Percentiles rank a stretch among this genome's conserved stretches.
Conservation (phyloP, 371 early-diverging fungal species). For the Zopfochytrium polystomum region DNA sequence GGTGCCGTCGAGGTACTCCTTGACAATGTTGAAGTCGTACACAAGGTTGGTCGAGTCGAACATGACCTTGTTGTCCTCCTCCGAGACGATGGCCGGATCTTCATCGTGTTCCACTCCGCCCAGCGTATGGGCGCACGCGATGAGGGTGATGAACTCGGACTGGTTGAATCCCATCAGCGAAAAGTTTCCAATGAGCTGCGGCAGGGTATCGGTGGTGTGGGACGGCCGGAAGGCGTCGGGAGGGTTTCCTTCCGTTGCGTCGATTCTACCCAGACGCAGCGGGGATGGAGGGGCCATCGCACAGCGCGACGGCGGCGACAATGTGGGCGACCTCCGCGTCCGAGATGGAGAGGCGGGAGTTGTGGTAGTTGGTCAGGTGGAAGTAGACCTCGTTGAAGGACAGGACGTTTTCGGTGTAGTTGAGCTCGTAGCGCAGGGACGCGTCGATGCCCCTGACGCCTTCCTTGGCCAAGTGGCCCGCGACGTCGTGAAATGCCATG, state of each 20-base stretch:
- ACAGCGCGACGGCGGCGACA: background rate
- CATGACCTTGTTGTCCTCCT: background rate
- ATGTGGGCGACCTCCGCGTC: background rate
- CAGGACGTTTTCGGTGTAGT: background rate
- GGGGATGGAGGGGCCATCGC: constrained; percentile 5
- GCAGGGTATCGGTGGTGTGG: background rate
- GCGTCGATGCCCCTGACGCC: constrained; percentile 3
- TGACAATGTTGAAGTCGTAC: constrained; percentile 3
- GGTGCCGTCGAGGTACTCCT: background rate
- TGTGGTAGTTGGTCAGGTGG: background rate
- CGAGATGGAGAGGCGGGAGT: background rate
- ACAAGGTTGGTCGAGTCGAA: constrained; percentile 8
- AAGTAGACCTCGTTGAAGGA: constrained; percentile 1
- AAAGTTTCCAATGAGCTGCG: constrained; percentile 2
- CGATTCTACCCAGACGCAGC: constrained; percentile 1
- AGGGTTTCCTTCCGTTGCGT: constrained; percentile 3
- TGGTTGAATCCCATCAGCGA: constrained; percentile 3
- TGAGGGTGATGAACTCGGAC: constrained; percentile 6
- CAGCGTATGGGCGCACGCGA: constrained; percentile 8
- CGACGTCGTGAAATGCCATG: constrained; percentile 4
- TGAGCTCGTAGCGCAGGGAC: constrained; percentile 6
- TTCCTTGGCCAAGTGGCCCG: background rate
- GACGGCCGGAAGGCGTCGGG: background rate
- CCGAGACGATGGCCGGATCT: constrained; percentile 5
- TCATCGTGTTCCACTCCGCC: constrained; percentile 10